Base-by-base conservation (phyloP, 495 filamentous ascomycete genomes). In the Cercophora newfieldiana region DNA sequence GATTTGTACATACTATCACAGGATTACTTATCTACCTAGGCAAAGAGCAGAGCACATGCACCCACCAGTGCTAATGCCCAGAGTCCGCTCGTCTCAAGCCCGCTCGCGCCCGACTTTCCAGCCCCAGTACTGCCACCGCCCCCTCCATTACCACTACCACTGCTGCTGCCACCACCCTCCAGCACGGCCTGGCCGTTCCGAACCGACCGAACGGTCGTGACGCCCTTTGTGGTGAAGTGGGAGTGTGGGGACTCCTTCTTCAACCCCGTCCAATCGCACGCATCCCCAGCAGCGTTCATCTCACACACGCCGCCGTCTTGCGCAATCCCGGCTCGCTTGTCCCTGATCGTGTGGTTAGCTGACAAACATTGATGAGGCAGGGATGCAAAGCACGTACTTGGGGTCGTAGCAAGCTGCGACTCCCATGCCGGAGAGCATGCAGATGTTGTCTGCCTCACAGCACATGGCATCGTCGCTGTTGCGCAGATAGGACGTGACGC, bases 381-480 rank as follows among this genome's bases (percentile, higher is more conserved):
- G 54, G 18, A 19, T 16, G 18, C 7, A 26, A 30, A 6, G 3
- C 8, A 58, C 55, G 2, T 16, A 58, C 55, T 58, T 58, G 25
- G 55, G 55, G 33, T 58, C 55, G 21, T 58, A 58, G n/a, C 55
- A 58, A 1, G 55, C 26, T 21, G 55, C 55, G 1, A 25, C 18
- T 26, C 26, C 26, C 55, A 31, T 26, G 1, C n/a, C 33, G 7
- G 26, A 31, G 14, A 58, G 19, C 55, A 58, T 58, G 26, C 55
- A 58, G 0, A 19, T 31, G 55, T 58, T 58, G 29, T 58, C 55
- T 10, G 55, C 55, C 55, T 58, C 55, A 16, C 55, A 58, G 26
- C 55, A 58, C 25, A 58, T 31, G 55, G 26, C 29, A 33, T 58
- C 55, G 55, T 58, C 55, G 55, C 33, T 58, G 55, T 37, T 58